A percentile compares a stretch with the other conserved stretches of the same genome.
Conservation (phyloP, 495 filamentous ascomycete genomes). For the Endocarpon pusillum region DNA sequence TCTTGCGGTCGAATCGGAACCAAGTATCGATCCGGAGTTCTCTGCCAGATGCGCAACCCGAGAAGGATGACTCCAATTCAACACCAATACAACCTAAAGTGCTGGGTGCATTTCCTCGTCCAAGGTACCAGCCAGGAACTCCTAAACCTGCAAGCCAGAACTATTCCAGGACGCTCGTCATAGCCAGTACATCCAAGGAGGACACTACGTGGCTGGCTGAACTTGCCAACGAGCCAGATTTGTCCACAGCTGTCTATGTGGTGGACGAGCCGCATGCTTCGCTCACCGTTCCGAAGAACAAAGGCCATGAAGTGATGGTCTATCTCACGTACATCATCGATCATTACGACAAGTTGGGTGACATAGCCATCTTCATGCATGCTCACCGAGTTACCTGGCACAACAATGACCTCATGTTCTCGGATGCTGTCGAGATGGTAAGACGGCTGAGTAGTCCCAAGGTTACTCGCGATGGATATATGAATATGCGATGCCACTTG, state of each 20-base stretch:
- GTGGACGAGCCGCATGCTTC: slow-evolving; percentile 37
- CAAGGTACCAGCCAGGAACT: slow-evolving; percentile 21
- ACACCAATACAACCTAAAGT: no score
- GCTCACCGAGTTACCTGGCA: slow-evolving; percentile 28
- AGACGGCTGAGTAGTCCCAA: slow-evolving; percentile 22
- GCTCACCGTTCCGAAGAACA: slow-evolving; percentile 21
- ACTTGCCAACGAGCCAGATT: slow-evolving; percentile 16
- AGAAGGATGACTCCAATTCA: no score
- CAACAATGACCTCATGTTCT: slow-evolving; percentile 26
- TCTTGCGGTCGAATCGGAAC: no score
- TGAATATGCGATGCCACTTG: slow-evolving; percentile 30
- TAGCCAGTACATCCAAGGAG: slow-evolving; percentile 38
- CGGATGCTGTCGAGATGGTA: slow-evolving; percentile 23
- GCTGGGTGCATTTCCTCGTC: no score
- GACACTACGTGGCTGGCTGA: slow-evolving; percentile 43
- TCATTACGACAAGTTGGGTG: slow-evolving; percentile 29
- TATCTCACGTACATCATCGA: slow-evolving; percentile 37
- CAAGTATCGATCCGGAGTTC: no score
- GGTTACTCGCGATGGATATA: slow-evolving; percentile 27
- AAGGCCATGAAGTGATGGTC: slow-evolving; percentile 29
- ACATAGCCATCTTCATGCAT: slow-evolving; percentile 32
- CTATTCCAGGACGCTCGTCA: slow-evolving; percentile 37
- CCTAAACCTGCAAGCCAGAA: slow-evolving; percentile 23
- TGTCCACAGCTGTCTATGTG: slow-evolving; percentile 30
- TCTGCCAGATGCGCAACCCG: no score